phyloP scores from a whole-genome alignment of 192 early-diverging fungal genomes.

The Chytriomyces sp. region DNA sequence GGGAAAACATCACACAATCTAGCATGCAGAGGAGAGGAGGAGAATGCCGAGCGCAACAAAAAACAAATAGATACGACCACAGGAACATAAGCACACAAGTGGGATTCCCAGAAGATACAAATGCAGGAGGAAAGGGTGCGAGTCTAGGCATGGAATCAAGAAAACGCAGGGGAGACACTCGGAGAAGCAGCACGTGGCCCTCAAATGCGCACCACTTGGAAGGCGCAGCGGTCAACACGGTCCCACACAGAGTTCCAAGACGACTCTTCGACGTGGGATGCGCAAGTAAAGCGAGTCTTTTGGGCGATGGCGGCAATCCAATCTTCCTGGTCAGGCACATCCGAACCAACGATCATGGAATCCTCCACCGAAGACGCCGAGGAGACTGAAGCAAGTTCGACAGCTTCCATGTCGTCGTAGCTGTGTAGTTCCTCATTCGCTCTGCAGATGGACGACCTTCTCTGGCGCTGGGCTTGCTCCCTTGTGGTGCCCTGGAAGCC shows the following conservation, averaged over 20 bases:
- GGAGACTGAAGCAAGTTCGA: not conserved
- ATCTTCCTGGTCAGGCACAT: not conserved
- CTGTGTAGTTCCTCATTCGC: not conserved
- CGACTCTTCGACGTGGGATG: not conserved
- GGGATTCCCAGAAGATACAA: too few relatives aligned
- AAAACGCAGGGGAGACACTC: too few relatives aligned
- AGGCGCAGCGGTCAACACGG: constrained; percentile 10
- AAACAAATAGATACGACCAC: too few relatives aligned
- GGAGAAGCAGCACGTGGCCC: too few relatives aligned
- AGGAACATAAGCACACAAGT: too few relatives aligned
- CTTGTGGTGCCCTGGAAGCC: not conserved
- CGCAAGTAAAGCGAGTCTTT: not conserved
- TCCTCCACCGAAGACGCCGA: not conserved
- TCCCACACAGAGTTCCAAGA: not conserved
- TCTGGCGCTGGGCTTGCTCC: too few relatives aligned
- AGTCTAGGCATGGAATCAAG: too few relatives aligned
- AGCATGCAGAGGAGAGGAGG: too few relatives aligned
- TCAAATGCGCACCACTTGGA: not conserved
- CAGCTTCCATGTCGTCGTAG: not conserved
- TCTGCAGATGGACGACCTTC: not conserved
- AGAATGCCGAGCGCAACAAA: too few relatives aligned
- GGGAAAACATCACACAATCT: too few relatives aligned
- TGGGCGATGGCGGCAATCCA: not conserved
- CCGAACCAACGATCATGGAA: not conserved
- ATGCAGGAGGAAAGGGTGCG: too few relatives aligned